Percentiles rank a stretch among this genome's conserved stretches.
phyloP scores from a whole-genome alignment of 768 basidiomycete species.

The Termitomyces sp. region DNA sequence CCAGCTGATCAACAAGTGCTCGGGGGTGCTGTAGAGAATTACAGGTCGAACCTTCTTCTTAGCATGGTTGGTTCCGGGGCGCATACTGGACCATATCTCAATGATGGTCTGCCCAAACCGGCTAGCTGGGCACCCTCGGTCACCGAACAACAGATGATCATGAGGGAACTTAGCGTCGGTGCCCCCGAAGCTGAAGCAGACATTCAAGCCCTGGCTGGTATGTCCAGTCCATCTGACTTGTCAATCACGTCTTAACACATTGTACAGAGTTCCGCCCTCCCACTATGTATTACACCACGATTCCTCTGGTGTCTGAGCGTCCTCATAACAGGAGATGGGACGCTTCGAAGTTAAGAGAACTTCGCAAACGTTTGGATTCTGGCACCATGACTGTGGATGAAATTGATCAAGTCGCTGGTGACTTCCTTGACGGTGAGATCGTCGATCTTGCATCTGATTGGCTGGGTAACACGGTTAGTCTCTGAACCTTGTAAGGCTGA shows the following conservation, averaged over 20 bases:
- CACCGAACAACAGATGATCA: slow-evolving; percentile 96
- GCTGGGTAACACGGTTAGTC: slow-evolving; percentile 89
- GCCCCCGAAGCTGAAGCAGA: slow-evolving; percentile 78
- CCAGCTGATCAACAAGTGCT: slow-evolving; percentile 93
- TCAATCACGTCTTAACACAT: slow-evolving; percentile 15
- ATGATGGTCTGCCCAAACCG: slow-evolving; percentile 58
- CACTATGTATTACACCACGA: slow-evolving; percentile 94
- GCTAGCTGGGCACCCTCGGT: slow-evolving; percentile 70
- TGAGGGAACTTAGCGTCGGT: slow-evolving; percentile 85
- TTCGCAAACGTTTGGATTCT: slow-evolving; percentile 92
- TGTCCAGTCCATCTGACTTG: slow-evolving; percentile 25
- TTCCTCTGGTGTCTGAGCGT: slow-evolving; percentile 86
- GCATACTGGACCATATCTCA: slow-evolving; percentile 52
- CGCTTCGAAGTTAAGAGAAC: slow-evolving; percentile 87
- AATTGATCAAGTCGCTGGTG: slow-evolving; percentile 84
- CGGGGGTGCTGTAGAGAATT: slow-evolving; percentile 91
- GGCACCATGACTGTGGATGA: slow-evolving; percentile 81
- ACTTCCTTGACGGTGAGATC: slow-evolving; percentile 92
- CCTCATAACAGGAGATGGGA: slow-evolving; percentile 89
- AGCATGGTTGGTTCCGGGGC: slow-evolving; percentile 82
- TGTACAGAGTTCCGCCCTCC: slow-evolving; percentile 84
- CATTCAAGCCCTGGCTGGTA: slow-evolving; percentile 82
- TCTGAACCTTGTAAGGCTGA: not conserved
- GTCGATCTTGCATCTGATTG: slow-evolving; percentile 96
- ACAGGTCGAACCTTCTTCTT: slow-evolving; percentile 84